These are phyloP conservation scores for Kazachstania psychrophila DNA, from an alignment of 805 yeast species.

Conservation along the genomic window DNA sequence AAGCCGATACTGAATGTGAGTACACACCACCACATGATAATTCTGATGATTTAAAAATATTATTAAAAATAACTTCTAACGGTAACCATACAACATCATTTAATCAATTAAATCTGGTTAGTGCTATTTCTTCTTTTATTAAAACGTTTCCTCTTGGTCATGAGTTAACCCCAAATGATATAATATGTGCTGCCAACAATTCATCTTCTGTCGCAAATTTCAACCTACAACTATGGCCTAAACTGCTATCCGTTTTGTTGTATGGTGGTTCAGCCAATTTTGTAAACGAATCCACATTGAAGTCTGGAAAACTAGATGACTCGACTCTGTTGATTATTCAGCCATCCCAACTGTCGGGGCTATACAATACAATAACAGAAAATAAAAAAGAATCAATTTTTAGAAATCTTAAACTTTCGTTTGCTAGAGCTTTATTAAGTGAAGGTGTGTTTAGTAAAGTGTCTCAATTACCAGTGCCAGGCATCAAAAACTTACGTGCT, in stretches of 20 bases:
- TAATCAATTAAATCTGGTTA: slow-evolving; percentile 44
- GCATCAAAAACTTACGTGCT: slow-evolving; percentile 31
- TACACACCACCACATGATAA: slow-evolving; percentile 27
- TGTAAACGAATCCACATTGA: neutral
- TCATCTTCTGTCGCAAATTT: slow-evolving; percentile 8
- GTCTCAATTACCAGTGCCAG: slow-evolving; percentile 20
- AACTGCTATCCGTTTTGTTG: slow-evolving; percentile 28
- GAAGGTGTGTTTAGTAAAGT: slow-evolving; percentile 39
- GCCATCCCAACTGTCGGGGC: neutral
- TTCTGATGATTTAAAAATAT: slow-evolving; percentile 31
- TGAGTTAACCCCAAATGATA: slow-evolving; percentile 29
- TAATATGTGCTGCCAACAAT: slow-evolving; percentile 22
- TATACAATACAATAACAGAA: neutral
- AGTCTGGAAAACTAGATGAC: neutral
- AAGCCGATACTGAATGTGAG: slow-evolving; percentile 16
- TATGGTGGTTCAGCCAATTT: slow-evolving; percentile 26
- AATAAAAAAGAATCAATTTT: neutral
- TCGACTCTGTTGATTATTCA: slow-evolving; percentile 3
- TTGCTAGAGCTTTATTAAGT: slow-evolving; percentile 37
- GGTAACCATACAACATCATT: slow-evolving; percentile 28
- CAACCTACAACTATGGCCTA: slow-evolving; percentile 38
- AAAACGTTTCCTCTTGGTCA: slow-evolving; percentile 31
- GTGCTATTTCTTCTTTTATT: slow-evolving; percentile 43
- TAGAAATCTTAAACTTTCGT: slow-evolving; percentile 24
- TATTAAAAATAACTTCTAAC: slow-evolving; percentile 22